phyloP scores from a whole-genome alignment of 257 asterid species.

The Nyctanthes arbortristis region DNA sequence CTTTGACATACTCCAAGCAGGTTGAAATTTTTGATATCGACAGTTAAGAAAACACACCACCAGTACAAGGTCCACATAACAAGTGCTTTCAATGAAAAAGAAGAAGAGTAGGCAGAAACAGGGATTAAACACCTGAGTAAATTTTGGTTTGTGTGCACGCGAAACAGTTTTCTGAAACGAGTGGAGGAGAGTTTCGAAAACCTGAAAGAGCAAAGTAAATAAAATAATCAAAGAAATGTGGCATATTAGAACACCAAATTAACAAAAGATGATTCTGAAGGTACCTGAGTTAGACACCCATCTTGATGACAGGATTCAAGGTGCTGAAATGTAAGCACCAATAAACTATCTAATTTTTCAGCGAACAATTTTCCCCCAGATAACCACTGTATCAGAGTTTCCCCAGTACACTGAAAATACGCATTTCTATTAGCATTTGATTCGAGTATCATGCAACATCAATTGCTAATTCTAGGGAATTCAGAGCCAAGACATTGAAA shows the following conservation, averaged over 20 bases:
- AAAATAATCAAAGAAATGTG: constrained; percentile 7
- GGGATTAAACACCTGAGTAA: constrained; percentile 70
- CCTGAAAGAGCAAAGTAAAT: constrained; percentile 42
- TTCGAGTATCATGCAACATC: too few species aligned
- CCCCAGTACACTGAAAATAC: constrained; percentile 65
- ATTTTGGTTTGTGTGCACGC: constrained; percentile 85
- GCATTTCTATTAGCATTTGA: constrained; percentile 16
- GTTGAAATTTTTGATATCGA: too few species aligned
- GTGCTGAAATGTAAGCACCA: constrained; percentile 80
- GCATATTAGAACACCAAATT: not conserved
- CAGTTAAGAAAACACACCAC: not conserved
- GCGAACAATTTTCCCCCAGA: constrained; percentile 59
- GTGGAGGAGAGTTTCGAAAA: constrained; percentile 76
- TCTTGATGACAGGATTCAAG: constrained; percentile 57
- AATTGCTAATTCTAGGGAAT: too few species aligned
- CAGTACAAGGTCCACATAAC: constrained; percentile 14
- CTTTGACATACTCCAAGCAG: too few species aligned
- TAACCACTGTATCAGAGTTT: constrained; percentile 51
- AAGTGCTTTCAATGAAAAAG: not conserved
- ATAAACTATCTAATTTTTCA: constrained; percentile 69
- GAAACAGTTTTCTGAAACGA: constrained; percentile 81
- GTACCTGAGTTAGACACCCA: constrained; percentile 69
- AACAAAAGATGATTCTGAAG: constrained; percentile 2
- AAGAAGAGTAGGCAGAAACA: constrained; percentile 6
- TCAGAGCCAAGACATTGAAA: too few species aligned